Percentiles rank a stretch among this genome's conserved stretches.
Conservation (phyloP, 2,329 filamentous ascomycete genomes). For the Metarhizium sp. region DNA sequence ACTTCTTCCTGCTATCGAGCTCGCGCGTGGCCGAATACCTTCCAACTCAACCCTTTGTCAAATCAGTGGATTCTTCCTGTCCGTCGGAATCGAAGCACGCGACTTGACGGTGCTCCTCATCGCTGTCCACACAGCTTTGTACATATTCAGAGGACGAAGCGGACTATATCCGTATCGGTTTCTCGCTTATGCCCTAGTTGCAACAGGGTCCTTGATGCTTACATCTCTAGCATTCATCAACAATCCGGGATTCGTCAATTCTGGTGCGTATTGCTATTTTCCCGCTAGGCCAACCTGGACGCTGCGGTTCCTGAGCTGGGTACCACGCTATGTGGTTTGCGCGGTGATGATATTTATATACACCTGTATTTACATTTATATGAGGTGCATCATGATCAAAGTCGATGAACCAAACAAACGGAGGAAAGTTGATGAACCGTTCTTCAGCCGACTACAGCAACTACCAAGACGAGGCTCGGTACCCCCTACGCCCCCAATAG, state of each 20-base stretch:
- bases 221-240: constrained; percentile 56
- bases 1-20: constrained; percentile 51
- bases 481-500: constrained; percentile 21
- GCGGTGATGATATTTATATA: constrained; percentile 55
- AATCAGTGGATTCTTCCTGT: constrained; percentile 57
- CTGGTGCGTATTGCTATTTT: constrained; percentile 61
- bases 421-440: background rate
- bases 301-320: constrained; percentile 58
- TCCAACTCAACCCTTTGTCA: constrained; percentile 54
- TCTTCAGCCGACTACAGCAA: constrained; percentile 6
- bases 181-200: constrained; percentile 46
- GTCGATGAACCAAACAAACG: constrained; percentile 20
- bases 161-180: constrained; percentile 61
- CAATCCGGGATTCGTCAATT: constrained; percentile 46
- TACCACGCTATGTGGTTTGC: constrained; percentile 63
- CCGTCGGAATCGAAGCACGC: constrained; percentile 58
- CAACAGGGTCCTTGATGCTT: constrained; percentile 48
- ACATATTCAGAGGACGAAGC: constrained; percentile 55
- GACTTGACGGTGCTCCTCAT: constrained; percentile 66
- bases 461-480: constrained; percentile 6
- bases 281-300: constrained; percentile 61
- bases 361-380: constrained; percentile 60
- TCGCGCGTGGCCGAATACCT: constrained; percentile 39
- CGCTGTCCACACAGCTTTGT: constrained; percentile 61
- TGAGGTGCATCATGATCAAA: constrained; percentile 35